Percentiles rank a stretch among this genome's conserved stretches.
Conservation (phyloP, 2,329 filamentous ascomycete species). For the Xylaria multiplex region DNA sequence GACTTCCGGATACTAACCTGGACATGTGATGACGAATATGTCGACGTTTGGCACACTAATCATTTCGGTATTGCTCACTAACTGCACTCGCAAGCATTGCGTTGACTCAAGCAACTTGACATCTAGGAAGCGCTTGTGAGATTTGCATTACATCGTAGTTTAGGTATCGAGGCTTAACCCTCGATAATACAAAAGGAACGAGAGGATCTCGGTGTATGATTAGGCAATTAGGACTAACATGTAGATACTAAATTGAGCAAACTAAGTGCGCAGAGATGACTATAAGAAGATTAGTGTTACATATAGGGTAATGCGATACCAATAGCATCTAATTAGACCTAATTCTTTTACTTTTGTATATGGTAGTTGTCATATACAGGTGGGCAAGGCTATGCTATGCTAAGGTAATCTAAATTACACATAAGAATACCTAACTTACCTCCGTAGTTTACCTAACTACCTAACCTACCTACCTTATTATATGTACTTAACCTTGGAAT, state of each 20-base stretch:
- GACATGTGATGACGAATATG: conserved; percentile 17
- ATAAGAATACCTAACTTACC: too few species aligned
- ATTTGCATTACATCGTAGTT: conserved; percentile 9
- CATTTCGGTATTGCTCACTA: conserved; percentile 30
- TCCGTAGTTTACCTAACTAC: too few species aligned
- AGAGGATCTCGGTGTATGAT: conserved; percentile 28
- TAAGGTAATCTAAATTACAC: background rate
- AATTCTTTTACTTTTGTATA: background rate
- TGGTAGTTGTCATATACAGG: background rate
- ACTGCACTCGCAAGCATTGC: conserved; percentile 27
- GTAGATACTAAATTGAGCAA: conserved; percentile 37
- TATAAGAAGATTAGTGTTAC: background rate
- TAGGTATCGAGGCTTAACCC: conserved; percentile 6
- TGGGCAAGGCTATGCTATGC: background rate
- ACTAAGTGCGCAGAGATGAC: conserved; percentile 2
- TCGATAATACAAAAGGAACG: conserved; percentile 7
- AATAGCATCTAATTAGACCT: background rate
- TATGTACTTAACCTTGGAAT: too few species aligned
- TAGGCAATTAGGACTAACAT: conserved; percentile 35
- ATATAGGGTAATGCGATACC: background rate
- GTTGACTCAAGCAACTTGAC: conserved; percentile 18
- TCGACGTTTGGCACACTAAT: conserved; percentile 27
- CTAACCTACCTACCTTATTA: too few species aligned
- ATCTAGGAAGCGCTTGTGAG: conserved; percentile 27
- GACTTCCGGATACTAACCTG: conserved; percentile 42